Percentiles rank a stretch among this genome's conserved stretches.
phyloP scores from a whole-genome alignment of 2,329 filamentous ascomycete species.

The Didymella glomerata region DNA sequence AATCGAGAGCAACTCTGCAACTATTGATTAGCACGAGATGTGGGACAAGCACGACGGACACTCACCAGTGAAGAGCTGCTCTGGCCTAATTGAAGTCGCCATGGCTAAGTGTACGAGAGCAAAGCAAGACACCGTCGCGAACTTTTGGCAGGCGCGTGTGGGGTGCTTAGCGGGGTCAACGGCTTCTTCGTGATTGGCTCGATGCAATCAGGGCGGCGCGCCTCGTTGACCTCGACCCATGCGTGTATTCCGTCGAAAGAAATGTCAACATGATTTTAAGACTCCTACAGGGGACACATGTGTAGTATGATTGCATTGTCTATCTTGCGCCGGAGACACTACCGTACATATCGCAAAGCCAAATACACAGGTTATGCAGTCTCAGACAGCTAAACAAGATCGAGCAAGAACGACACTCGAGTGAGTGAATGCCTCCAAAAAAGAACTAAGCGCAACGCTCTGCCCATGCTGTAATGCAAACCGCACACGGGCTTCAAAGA shows the following conservation, averaged over 20 bases:
- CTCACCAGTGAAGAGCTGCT: conserved; percentile 21
- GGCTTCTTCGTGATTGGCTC: conserved; percentile 12
- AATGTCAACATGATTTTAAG: no score
- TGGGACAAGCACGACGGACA: neutral
- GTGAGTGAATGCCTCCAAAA: neutral
- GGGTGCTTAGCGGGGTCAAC: conserved; percentile 22
- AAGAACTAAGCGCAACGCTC: neutral
- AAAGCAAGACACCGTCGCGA: conserved; percentile 5
- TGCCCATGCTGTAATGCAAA: neutral
- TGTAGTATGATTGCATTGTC: neutral
- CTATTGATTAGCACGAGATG: neutral
- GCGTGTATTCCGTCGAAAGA: no score
- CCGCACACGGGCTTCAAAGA: neutral
- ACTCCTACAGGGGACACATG: neutral
- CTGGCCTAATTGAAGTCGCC: conserved; percentile 11
- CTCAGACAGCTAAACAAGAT: neutral
- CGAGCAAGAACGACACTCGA: neutral
- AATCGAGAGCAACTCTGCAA: conserved; percentile 46
- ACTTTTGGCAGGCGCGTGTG: conserved; percentile 23
- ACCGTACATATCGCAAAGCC: neutral
- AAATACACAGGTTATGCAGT: neutral
- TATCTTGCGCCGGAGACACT: neutral
- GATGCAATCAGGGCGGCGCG: neutral
- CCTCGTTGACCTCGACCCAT: no score
- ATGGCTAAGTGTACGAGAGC: conserved; percentile 10